Percentiles rank a stretch among this genome's conserved stretches.
Evolutionary conservation across 2,329 filamentous ascomycete species (phyloP).

Genomic region (Claviceps pazoutovae): DNA sequence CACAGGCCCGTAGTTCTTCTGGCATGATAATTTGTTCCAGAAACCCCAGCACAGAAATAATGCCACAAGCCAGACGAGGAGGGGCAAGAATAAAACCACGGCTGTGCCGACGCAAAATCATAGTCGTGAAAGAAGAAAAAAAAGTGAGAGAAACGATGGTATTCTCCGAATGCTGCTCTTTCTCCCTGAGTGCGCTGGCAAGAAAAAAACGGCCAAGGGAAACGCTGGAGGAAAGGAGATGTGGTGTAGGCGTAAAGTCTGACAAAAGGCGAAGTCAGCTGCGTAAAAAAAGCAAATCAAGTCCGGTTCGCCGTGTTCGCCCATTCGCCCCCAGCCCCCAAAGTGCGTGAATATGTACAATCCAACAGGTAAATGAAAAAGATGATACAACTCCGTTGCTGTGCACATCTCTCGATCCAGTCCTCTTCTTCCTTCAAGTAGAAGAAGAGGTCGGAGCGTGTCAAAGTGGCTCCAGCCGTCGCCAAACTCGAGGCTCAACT

Average conservation of each 20-base stretch:
- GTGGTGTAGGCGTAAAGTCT: background rate
- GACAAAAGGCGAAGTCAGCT: background rate
- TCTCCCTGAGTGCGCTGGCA: background rate
- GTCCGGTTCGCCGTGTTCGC: constrained; percentile 20
- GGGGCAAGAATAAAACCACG: constrained; percentile 6
- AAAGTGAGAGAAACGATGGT: constrained; percentile 1
- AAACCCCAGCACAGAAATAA: constrained; percentile 11
- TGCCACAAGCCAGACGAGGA: constrained; percentile 12
- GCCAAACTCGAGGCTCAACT: background rate
- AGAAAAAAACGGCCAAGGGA: background rate
- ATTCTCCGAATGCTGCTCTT: background rate
- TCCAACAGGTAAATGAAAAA: constrained; percentile 20
- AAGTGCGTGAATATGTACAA: constrained; percentile 28
- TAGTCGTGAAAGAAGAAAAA: background rate
- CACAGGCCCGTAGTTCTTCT: background rate
- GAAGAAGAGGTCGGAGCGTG: constrained; percentile 6
- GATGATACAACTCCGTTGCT: constrained; percentile 9
- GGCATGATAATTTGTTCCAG: constrained; percentile 9
- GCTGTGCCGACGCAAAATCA: constrained; percentile 10
- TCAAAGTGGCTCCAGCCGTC: background rate
- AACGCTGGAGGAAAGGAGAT: background rate
- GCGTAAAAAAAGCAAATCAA: constrained; percentile 13
- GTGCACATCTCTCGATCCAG: background rate
- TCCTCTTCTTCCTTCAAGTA: constrained; percentile 5
- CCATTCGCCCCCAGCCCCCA: constrained; percentile 19